Evolutionary conservation across 2,329 filamentous ascomycete species (phyloP), one percentile per base, ranked within the genome.

Genomic region (Pestalotiopsis sp.): DNA sequence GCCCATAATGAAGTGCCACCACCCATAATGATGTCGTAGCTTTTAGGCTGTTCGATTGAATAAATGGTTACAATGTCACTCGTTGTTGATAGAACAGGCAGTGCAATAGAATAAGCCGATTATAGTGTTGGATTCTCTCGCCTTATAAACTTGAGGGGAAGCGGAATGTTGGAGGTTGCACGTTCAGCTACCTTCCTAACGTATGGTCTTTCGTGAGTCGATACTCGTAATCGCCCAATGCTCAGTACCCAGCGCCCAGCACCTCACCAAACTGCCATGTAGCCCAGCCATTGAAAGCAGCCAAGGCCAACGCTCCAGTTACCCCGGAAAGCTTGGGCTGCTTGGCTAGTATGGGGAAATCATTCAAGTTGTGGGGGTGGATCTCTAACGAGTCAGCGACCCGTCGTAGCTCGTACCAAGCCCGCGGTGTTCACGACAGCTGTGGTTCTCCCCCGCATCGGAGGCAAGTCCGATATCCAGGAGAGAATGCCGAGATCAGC

Each of bases 1-100:
- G 76, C 75, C 79, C 79, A 81, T 3, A 82, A 74, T 20, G 78
- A 80, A 62, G 78, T 80, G 49, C 79, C 79, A 41, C 79, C 80
- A 31, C 77, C 80, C 80, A 82, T 82, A 25, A 36, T 71, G 6
- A 45, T 14, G 11, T 9, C 5, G 4, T 60, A 20, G 17, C 17
- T 23, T 20, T 5, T 6, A 52, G 41, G 17, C 3, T n/a, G 17
- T 52, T n/a, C 17, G 27, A 38, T 9, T 52, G 14, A 9, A 52
- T 23, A 23, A 14, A n/a, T 23, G n/a, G 4, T 45, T 45, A 52
- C 11, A 52, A n/a, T 52, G n/a, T 20, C 45, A 52, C 20, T 9
- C 17, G 6, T 4, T 52, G 4, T 52, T 17, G 45, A 52, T 9
- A 11, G 20, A 52, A 52, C n/a, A 52, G 45, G 6, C 4, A 52